Conservation (phyloP, 1,139 yeast species). For the Lodderomyces orthopsilosis region DNA sequence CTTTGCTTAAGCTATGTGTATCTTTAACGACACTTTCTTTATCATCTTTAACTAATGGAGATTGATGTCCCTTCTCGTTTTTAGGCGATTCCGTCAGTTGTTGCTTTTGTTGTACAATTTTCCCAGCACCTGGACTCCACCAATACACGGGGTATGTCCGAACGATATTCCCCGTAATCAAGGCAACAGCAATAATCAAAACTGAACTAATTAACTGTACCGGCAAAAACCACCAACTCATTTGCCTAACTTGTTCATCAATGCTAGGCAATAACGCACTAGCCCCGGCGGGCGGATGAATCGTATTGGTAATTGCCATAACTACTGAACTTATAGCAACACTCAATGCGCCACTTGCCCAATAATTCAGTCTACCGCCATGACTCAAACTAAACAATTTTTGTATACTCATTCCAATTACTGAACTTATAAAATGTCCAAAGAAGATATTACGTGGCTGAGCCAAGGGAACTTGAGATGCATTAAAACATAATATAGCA, state of each 20-base stretch:
- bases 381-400: conserved; percentile 49
- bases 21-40: conserved; percentile 7
- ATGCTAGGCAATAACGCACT: conserved; percentile 60
- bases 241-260: conserved; percentile 41
- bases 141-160: conserved; percentile 59
- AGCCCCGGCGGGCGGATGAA: conserved; percentile 79
- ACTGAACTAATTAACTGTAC: conserved; percentile 52
- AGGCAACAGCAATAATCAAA: conserved; percentile 51
- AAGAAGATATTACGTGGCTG: conserved; percentile 62
- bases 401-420: conserved; percentile 54
- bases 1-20: background rate
- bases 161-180: conserved; percentile 54
- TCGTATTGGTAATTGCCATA: conserved; percentile 57
- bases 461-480: conserved; percentile 56
- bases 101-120: conserved; percentile 4
- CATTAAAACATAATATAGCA: conserved; percentile 61
- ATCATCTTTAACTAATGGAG: background rate
- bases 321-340: conserved; percentile 55
- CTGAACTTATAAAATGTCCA: conserved; percentile 55
- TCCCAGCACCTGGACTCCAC: conserved; percentile 50
- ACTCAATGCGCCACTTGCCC: conserved; percentile 61
- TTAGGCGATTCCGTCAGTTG: conserved; percentile 6
- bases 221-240: conserved; percentile 73
- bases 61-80: conserved; percentile 2
- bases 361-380: conserved; percentile 44